Evolutionary conservation across 1,139 yeast genomes (phyloP).

Genomic region (Candida dubliniensis): DNA sequence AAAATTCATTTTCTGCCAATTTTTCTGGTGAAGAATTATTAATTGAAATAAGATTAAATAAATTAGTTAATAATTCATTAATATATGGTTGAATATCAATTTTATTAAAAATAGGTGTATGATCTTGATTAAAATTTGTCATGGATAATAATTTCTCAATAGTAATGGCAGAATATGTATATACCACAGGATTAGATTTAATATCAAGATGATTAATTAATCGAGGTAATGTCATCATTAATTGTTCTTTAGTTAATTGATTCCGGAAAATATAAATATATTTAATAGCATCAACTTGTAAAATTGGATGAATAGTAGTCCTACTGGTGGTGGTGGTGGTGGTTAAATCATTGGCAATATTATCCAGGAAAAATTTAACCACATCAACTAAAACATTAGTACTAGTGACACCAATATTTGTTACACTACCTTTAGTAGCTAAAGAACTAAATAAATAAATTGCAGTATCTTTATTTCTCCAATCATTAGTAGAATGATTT

Average conservation of each 20-base stretch:
- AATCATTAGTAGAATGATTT: conserved; percentile 49
- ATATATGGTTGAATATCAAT: conserved; percentile 56
- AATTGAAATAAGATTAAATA: conserved; percentile 65
- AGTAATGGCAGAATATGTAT: conserved; percentile 91
- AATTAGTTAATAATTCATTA: conserved; percentile 57
- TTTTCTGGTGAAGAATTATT: conserved; percentile 76
- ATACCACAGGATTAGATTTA: conserved; percentile 71
- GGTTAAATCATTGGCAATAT: conserved; percentile 79
- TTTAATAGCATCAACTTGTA: conserved; percentile 90
- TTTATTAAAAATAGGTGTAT: conserved; percentile 62
- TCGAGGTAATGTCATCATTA: conserved; percentile 77
- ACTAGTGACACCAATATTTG: conserved; percentile 84
- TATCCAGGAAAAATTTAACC: conserved; percentile 75
- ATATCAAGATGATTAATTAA: conserved; percentile 63
- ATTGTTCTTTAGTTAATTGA: conserved; percentile 84
- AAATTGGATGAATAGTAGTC: conserved; percentile 54
- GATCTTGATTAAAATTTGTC: conserved; percentile 54
- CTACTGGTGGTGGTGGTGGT: conserved; percentile 19
- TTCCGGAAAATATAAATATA: conserved; percentile 88
- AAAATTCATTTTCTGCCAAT: conserved; percentile 90
- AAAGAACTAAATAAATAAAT: conserved; percentile 82
- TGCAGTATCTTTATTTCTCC: conserved; percentile 89
- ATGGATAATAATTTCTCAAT: conserved; percentile 84
- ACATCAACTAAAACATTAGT: conserved; percentile 85
- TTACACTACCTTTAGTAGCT: conserved; percentile 86